phyloP scores from a whole-genome alignment of 108 stramenopile genomes.

The Stephanodiscus minutulus region DNA sequence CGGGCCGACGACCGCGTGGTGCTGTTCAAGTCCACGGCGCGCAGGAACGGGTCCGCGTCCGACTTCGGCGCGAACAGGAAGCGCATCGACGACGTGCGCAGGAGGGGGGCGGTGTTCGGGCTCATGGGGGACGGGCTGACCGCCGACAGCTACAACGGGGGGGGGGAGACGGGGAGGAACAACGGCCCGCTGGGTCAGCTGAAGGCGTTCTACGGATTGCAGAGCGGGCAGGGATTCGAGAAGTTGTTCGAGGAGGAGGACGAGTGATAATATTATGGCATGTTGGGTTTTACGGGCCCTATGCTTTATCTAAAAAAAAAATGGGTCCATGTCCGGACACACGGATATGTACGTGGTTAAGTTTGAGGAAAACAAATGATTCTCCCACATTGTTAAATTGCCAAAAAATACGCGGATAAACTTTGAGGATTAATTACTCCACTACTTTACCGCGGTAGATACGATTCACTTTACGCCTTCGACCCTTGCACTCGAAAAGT shows the following conservation, averaged over 20 bases:
- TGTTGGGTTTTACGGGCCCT: too few species aligned
- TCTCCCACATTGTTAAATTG: too few species aligned
- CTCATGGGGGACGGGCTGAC: conserved; percentile 76
- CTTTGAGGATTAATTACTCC: too few species aligned
- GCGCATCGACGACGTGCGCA: conserved; percentile 67
- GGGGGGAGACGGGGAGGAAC: conserved; percentile 38
- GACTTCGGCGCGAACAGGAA: conserved; percentile 74
- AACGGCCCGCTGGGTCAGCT: conserved; percentile 72
- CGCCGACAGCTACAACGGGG: conserved; percentile 52
- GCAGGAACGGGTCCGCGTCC: conserved; percentile 46
- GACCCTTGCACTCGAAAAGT: too few species aligned
- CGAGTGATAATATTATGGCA: too few species aligned
- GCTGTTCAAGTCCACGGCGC: conserved; percentile 56
- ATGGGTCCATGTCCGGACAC: too few species aligned
- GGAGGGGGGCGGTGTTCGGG: conserved; percentile 66
- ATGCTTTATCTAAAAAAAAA: too few species aligned
- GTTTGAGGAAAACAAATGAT: too few species aligned
- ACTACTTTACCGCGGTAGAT: too few species aligned
- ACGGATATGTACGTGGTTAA: too few species aligned
- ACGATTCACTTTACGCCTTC: too few species aligned
- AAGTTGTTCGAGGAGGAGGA: conserved; percentile 68
- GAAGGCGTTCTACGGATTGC: conserved; percentile 87
- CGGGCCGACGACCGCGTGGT: conserved; percentile 73
- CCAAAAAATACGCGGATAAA: too few species aligned
- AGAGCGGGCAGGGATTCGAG: conserved; percentile 79